Evolutionary conservation across 345 rosid genomes (phyloP).

Genomic region (Aethionema arabicum): DNA sequence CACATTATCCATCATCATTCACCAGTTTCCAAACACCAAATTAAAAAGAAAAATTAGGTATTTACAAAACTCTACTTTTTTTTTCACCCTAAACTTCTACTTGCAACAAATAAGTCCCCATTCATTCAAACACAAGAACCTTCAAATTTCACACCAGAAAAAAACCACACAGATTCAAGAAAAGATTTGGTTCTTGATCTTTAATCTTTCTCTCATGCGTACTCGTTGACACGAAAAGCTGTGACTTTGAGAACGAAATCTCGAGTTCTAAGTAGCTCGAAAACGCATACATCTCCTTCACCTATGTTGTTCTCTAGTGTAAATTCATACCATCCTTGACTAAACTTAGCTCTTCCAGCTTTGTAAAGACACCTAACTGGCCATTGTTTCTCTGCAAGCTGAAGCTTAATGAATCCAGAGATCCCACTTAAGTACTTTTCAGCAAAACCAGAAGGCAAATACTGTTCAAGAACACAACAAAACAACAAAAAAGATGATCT

Average conservation of each 20-base stretch:
- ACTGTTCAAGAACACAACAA: conserved; percentile 39
- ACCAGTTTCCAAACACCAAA: neutral
- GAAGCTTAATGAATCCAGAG: conserved; percentile 78
- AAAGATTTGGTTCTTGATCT: too few species aligned
- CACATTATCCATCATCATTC: conserved; percentile 11
- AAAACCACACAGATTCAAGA: too few species aligned
- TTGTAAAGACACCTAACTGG: conserved; percentile 78
- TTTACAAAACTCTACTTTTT: too few species aligned
- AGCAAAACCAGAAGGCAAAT: conserved; percentile 79
- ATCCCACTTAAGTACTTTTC: conserved; percentile 76
- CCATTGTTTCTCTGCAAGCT: conserved; percentile 73
- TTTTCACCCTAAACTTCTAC: too few species aligned
- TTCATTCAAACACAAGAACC: too few species aligned
- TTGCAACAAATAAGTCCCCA: too few species aligned
- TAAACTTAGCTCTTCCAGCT: conserved; percentile 83
- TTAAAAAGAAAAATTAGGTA: too few species aligned
- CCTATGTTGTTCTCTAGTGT: conserved; percentile 74
- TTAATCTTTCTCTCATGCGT: neutral
- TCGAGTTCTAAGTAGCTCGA: conserved; percentile 65
- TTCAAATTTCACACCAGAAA: too few species aligned
- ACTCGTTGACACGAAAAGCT: conserved; percentile 53
- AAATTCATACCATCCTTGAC: conserved; percentile 92
- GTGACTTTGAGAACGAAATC: conserved; percentile 79
- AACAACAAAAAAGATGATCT: conserved; percentile 2
- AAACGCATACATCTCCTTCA: conserved; percentile 84